Evolutionary conservation across 306 rosid genomes (phyloP), one percentile per base, ranked within the genome.

Genomic region (Erythrophleum fordii): DNA sequence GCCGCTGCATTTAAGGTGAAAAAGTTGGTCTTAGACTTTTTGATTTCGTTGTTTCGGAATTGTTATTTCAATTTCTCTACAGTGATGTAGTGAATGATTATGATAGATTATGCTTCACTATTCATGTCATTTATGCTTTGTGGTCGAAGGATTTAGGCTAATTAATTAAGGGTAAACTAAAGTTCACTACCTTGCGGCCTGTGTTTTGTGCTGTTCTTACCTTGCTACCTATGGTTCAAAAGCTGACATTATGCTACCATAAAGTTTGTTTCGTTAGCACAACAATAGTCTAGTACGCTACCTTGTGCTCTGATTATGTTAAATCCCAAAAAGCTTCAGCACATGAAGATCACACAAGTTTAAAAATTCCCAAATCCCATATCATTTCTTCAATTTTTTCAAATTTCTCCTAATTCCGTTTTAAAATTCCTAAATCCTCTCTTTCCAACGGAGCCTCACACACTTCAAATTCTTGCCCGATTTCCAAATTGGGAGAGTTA

Each of bases 1-100:
- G 98, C 98, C 69, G 99, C 99, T 82, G 99, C 99, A 48, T 95
- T 95, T 80, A 95, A 95, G 99, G 99, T 95, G 82, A 72, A 78
- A 37, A 80, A 62, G 44, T 48, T 39, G 31, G 73, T 25, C 64
- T 68, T 11, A 60, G 11, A 1, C 35, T 31, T 41, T 0, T 42
- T 1, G 1, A 39, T 73, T 70, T 37, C 55, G 0, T 44, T 5
- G 26, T 45, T 42, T 44, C 49, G 20, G 28, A 49, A 11, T 20
- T 37, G 48, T 34, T 35, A 25, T 44, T 34, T 39, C 20, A 1
- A 34, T 81, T 22, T 23, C 71, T 76, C 66, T 42, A 69, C 20
- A 52, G 22, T 67, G 58, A 69, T 66, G 2, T 20, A 9, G 48
- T 72, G 46, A 25, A 72, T 72, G 44, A 35, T 51, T 20, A 31